Percentiles rank a stretch among this genome's conserved stretches.
Conservation (phyloP, 2,329 filamentous ascomycete genomes). For the Trichophyton verrucosum region DNA sequence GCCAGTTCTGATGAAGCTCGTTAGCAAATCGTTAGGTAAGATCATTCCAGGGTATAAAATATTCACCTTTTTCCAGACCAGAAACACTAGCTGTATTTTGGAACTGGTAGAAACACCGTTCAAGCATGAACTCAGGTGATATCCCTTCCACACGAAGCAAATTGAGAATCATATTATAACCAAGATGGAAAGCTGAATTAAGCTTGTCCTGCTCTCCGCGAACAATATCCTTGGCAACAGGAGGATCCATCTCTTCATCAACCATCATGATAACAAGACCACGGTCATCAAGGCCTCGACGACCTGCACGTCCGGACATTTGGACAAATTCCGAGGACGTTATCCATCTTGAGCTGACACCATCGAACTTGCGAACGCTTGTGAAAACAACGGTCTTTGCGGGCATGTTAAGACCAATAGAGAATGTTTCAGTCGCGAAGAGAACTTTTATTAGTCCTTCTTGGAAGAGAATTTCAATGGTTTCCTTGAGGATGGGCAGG, state of each 20-base stretch:
- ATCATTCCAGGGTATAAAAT: neutral
- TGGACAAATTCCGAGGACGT: constrained; percentile 96
- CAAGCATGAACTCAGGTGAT: constrained; percentile 97
- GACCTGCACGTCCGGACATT: constrained; percentile 94
- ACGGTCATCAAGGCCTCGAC: constrained; percentile 91
- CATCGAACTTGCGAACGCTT: constrained; percentile 89
- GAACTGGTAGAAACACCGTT: constrained; percentile 95
- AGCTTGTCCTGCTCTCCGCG: constrained; percentile 93
- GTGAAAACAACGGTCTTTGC: constrained; percentile 99
- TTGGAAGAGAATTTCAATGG: constrained; percentile 97
- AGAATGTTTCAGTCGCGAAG: constrained; percentile 97
- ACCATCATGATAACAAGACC: constrained; percentile 99
- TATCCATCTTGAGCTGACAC: constrained; percentile 63
- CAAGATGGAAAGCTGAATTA: constrained; percentile 93
- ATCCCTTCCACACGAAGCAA: constrained; percentile 97
- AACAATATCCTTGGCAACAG: constrained; percentile 87
- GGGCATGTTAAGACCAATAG: constrained; percentile 97
- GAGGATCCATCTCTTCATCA: constrained; percentile 87
- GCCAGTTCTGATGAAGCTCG: constrained; percentile 49
- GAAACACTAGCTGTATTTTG: constrained; percentile 86
- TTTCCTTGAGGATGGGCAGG: constrained; percentile 91
- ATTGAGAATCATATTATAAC: constrained; percentile 99
- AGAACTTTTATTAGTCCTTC: constrained; percentile 96
- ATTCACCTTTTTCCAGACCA: constrained; percentile 56
- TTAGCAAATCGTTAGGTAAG: constrained; percentile 18